These are phyloP conservation scores for Stereocaulon alpinum DNA, from an alignment of 495 filamentous ascomycete genomes.

Conservation along the genomic window DNA sequence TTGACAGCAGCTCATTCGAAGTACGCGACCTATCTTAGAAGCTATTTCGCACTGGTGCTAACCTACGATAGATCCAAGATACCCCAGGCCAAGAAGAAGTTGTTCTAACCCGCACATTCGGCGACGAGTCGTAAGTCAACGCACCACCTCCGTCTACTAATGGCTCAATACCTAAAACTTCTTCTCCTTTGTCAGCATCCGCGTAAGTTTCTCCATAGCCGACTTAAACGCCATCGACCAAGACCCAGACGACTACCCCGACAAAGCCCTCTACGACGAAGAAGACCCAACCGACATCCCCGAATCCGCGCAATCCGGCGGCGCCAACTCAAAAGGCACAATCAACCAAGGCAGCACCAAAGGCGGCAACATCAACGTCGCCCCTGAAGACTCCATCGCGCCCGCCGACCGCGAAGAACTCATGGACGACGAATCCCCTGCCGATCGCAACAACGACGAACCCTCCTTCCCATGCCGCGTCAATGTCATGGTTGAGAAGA, in stretches of 20 bases:
- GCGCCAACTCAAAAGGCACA: constrained; percentile 43
- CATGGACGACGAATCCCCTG: constrained; percentile 30
- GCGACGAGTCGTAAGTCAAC: constrained; percentile 68
- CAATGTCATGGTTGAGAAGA: constrained; percentile 79
- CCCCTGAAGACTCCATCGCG: constrained; percentile 47
- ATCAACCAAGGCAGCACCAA: constrained; percentile 40
- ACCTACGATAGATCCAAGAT: constrained; percentile 54
- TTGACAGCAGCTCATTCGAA: constrained; percentile 57
- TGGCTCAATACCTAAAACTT: constrained; percentile 12
- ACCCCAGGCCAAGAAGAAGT: constrained; percentile 78
- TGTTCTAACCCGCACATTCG: constrained; percentile 67
- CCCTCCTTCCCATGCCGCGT: constrained; percentile 69
- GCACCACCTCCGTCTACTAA: constrained; percentile 14
- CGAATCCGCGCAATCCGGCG: constrained; percentile 40
- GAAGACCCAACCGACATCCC: constrained; percentile 27
- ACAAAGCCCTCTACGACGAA: constrained; percentile 39
- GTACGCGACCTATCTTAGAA: constrained; percentile 15
- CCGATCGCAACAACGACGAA: constrained; percentile 38
- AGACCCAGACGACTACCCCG: constrained; percentile 42
- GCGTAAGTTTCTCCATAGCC: constrained; percentile 83
- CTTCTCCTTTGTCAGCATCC: constrained; percentile 50
- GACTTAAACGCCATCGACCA: constrained; percentile 70
- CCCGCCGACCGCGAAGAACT: constrained; percentile 47
- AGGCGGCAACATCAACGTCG: constrained; percentile 41
- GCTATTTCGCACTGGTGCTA: background rate